Conservation (phyloP, 352 stramenopile species). For the Phytophthora citricola region DNA sequence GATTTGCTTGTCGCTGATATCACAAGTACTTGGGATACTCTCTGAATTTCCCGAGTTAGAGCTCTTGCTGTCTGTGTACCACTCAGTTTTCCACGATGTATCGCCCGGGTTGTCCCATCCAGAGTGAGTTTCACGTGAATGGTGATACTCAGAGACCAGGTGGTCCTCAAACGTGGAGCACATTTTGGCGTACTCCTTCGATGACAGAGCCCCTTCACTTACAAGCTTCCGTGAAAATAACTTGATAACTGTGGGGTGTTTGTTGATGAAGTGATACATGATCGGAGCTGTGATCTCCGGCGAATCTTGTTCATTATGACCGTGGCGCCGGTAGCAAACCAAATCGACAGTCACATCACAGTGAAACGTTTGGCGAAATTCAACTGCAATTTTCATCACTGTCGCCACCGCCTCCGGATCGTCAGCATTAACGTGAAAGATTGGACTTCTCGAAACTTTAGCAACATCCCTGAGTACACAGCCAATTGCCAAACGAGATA, state of each 20-base stretch:
- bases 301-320: slow-evolving; percentile 98
- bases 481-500: not conserved
- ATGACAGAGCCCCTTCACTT: slow-evolving; percentile 57
- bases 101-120: slow-evolving; percentile 81
- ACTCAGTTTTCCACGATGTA: slow-evolving; percentile 70
- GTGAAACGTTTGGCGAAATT: slow-evolving; percentile 92
- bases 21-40: slow-evolving; percentile 13
- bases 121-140: slow-evolving; percentile 71
- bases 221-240: slow-evolving; percentile 80
- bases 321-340: slow-evolving; percentile 98
- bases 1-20: slow-evolving; percentile 38
- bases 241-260: slow-evolving; percentile 82
- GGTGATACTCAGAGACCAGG: slow-evolving; percentile 72
- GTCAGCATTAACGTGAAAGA: slow-evolving; percentile 98
- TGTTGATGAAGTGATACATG: slow-evolving; percentile 93
- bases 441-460: slow-evolving; percentile 96
- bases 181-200: slow-evolving; percentile 55
- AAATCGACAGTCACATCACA: slow-evolving; percentile 99
- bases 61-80: slow-evolving; percentile 48
- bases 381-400: slow-evolving; percentile 93
- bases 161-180: slow-evolving; percentile 71
- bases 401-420: slow-evolving; percentile 94
- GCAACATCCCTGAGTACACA: slow-evolving; percentile 90
- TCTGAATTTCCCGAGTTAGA: slow-evolving; percentile 8
- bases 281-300: slow-evolving; percentile 89